Conservation (phyloP, 1,139 yeast species). For the Zygoascus hellenicus region DNA sequence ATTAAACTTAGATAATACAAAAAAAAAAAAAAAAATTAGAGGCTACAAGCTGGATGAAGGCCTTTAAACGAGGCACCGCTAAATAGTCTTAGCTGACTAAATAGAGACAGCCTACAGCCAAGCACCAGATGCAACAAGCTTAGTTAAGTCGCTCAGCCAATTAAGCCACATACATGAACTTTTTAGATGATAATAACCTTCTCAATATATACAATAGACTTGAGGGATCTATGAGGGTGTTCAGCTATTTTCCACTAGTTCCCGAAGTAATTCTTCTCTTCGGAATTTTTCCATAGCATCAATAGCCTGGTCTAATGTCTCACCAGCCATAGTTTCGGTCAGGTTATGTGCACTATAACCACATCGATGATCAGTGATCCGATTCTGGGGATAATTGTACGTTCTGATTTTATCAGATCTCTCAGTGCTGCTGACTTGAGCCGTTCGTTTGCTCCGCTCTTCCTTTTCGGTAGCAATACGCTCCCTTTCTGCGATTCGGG, state of each 20-base stretch:
- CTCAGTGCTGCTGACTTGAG: conserved; percentile 84
- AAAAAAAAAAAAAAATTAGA: no score
- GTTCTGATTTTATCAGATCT: conserved; percentile 92
- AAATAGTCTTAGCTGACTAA: no score
- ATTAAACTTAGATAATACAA: no score
- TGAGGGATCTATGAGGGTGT: no score
- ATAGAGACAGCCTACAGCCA: no score
- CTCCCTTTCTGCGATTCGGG: conserved; percentile 79
- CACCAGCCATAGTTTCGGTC: conserved; percentile 74
- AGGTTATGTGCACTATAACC: conserved; percentile 72
- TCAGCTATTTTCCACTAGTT: conserved; percentile 24
- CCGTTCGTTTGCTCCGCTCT: conserved; percentile 65
- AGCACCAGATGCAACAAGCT: no score
- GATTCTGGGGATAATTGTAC: conserved; percentile 84
- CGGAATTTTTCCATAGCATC: conserved; percentile 48
- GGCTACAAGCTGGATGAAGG: no score
- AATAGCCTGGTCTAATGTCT: conserved; percentile 56
- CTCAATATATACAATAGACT: neutral
- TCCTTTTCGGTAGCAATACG: conserved; percentile 56
- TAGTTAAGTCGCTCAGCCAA: no score
- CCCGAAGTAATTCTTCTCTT: conserved; percentile 41
- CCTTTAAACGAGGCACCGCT: no score
- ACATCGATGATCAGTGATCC: conserved; percentile 92
- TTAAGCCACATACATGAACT: neutral
- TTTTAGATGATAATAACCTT: neutral